A percentile compares a stretch with the other conserved stretches of the same genome.
These are phyloP conservation scores for Aspergillus proliferans DNA, from an alignment of 2,329 filamentous ascomycete genomes.

Conservation along the genomic window DNA sequence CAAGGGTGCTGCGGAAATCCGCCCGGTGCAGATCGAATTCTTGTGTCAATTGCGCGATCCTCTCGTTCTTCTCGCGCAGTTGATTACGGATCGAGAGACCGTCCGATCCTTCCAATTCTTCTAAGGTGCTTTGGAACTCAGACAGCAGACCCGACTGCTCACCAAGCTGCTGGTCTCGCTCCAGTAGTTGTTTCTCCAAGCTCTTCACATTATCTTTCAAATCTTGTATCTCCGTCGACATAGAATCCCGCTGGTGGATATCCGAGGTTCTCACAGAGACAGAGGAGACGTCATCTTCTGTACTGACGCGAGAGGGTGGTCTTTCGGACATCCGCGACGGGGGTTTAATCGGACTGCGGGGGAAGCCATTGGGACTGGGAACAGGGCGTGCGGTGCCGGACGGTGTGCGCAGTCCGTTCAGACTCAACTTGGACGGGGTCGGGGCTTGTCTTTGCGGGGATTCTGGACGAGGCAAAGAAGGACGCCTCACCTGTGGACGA, in stretches of 20 bases:
- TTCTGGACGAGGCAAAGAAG: slow-evolving; percentile 79
- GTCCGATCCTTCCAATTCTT: slow-evolving; percentile 78
- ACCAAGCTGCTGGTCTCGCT: slow-evolving; percentile 78
- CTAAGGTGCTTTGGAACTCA: slow-evolving; percentile 84
- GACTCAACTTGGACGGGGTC: slow-evolving; percentile 49
- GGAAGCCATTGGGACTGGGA: slow-evolving; percentile 39
- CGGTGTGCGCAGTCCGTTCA: slow-evolving; percentile 52
- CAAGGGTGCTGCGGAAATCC: slow-evolving; percentile 93
- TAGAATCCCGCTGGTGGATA: slow-evolving; percentile 15
- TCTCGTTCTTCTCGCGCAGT: slow-evolving; percentile 91
- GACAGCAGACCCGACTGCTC: slow-evolving; percentile 76
- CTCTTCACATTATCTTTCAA: slow-evolving; percentile 67
- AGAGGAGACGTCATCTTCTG: slow-evolving; percentile 31
- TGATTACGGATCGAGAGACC: slow-evolving; percentile 70
- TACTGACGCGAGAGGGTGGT: slow-evolving; percentile 34
- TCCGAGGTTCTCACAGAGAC: slow-evolving; percentile 23
- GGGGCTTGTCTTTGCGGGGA: slow-evolving; percentile 60
- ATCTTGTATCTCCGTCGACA: slow-evolving; percentile 24
- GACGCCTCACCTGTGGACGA: slow-evolving; percentile 59
- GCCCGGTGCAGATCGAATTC: slow-evolving; percentile 94
- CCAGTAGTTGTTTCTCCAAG: slow-evolving; percentile 67
- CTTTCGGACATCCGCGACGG: slow-evolving; percentile 34
- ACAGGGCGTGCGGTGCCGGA: slow-evolving; percentile 36
- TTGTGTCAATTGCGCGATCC: slow-evolving; percentile 82
- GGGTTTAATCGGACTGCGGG: slow-evolving; percentile 34